A percentile compares a stretch with the other conserved stretches of the same genome.
phyloP scores from a whole-genome alignment of 2,329 filamentous ascomycete genomes.

The Botrytis deweyae region DNA sequence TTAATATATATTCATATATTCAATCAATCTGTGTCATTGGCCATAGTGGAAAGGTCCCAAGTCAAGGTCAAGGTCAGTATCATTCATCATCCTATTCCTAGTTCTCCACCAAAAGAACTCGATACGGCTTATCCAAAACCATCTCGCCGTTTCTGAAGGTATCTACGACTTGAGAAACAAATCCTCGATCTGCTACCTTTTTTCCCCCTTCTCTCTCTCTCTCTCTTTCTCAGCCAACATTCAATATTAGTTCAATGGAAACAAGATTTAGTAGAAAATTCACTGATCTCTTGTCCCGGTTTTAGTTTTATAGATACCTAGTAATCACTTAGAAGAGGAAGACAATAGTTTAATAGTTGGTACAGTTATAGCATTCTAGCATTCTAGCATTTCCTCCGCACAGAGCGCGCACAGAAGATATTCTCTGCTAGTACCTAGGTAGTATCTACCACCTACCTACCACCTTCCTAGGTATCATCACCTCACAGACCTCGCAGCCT shows the following conservation, averaged over 20 bases:
- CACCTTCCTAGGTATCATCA: neutral
- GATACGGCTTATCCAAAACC: neutral
- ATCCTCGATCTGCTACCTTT: neutral
- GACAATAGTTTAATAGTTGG: neutral
- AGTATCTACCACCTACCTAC: neutral
- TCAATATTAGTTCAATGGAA: neutral
- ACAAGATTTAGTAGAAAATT: neutral
- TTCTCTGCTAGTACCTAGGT: neutral
- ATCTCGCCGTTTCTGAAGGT: neutral
- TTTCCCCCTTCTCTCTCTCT: neutral
- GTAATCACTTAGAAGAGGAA: neutral
- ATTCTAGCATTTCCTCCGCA: neutral
- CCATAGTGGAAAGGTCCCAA: neutral
- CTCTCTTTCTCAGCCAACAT: neutral
- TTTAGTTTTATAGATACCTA: neutral
- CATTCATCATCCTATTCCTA: neutral
- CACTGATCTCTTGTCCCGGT: neutral
- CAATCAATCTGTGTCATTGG: neutral
- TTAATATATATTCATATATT: neutral
- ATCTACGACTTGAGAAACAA: neutral
- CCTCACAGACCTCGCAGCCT: neutral
- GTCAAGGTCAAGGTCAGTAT: neutral
- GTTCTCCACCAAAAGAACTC: constrained; percentile 3
- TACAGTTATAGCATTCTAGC: neutral
- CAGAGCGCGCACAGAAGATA: neutral